A percentile compares a stretch with the other conserved stretches of the same genome.
Evolutionary conservation across 306 rosid species (phyloP).

Genomic region (Lablab purpureus): DNA sequence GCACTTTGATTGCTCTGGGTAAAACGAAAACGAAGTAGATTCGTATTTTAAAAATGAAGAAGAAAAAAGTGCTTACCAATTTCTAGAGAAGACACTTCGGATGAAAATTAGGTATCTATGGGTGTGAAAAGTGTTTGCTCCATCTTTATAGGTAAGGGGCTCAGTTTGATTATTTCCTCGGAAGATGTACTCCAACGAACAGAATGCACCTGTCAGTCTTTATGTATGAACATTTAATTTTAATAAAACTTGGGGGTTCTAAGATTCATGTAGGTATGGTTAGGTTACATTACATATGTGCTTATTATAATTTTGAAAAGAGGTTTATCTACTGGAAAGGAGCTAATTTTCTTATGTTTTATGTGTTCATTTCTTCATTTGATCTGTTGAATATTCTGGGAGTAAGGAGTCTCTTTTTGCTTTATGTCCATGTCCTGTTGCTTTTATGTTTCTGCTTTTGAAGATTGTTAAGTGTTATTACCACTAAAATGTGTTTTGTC

Average conservation of each 20-base stretch:
- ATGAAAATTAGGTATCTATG: constrained; percentile 2
- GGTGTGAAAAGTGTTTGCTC: not conserved
- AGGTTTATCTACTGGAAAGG: constrained; percentile 1
- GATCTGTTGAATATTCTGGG: constrained; percentile 25
- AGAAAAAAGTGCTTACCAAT: not conserved
- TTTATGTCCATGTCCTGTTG: constrained; percentile 4
- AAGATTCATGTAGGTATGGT: not conserved
- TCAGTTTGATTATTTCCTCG: constrained; percentile 2
- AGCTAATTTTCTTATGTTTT: not conserved
- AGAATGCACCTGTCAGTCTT: constrained; percentile 13
- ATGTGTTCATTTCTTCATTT: constrained; percentile 5
- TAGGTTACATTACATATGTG: constrained; percentile 15
- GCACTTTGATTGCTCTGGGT: not conserved
- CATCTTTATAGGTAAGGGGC: not conserved
- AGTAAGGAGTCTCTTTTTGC: not conserved
- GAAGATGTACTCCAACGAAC: constrained; percentile 21
- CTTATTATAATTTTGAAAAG: constrained; percentile 25
- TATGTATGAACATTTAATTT: constrained; percentile 2
- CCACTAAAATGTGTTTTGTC: constrained; percentile 23
- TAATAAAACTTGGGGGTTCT: constrained; percentile 1
- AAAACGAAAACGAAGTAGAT: not conserved
- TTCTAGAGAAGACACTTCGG: not conserved
- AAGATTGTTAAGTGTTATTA: constrained; percentile 26
- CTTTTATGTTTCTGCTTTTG: constrained; percentile 32
- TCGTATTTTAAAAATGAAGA: not conserved